A percentile compares a stretch with the other conserved stretches of the same genome.
These are phyloP conservation scores for Turritis glabra DNA, from an alignment of 345 rosid species.

Conservation along the genomic window DNA sequence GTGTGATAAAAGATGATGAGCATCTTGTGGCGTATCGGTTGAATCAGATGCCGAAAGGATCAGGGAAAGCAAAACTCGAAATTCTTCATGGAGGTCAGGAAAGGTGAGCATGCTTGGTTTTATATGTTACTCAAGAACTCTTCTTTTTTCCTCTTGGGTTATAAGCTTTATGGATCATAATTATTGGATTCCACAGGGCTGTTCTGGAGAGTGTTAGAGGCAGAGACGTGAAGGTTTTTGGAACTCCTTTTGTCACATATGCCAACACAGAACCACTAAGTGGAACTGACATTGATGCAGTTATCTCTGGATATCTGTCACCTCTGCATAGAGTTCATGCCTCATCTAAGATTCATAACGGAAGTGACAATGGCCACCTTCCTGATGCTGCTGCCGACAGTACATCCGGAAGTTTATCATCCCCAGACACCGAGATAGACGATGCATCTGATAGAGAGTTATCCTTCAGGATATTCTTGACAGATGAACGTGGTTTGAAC, in stretches of 20 bases:
- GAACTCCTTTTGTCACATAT: slow-evolving; percentile 73
- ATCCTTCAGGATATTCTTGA: slow-evolving; percentile 52
- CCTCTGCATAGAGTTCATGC: slow-evolving; percentile 51
- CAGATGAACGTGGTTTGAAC: slow-evolving; percentile 50
- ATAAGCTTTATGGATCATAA: slow-evolving; percentile 12
- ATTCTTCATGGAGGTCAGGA: slow-evolving; percentile 64
- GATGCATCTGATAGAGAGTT: slow-evolving; percentile 41
- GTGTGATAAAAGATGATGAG: slow-evolving; percentile 80
- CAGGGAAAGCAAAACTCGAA: slow-evolving; percentile 66
- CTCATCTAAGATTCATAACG: slow-evolving; percentile 46
- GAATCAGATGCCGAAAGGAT: slow-evolving; percentile 47
- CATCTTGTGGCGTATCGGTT: slow-evolving; percentile 81
- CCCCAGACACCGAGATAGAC: slow-evolving; percentile 46
- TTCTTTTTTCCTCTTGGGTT: slow-evolving; percentile 4
- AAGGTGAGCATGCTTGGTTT: slow-evolving; percentile 50
- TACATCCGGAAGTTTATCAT: slow-evolving; percentile 37
- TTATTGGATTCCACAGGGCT: slow-evolving; percentile 31
- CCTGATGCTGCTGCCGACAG: slow-evolving; percentile 17
- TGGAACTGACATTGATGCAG: slow-evolving; percentile 64
- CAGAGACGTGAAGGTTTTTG: slow-evolving; percentile 52
- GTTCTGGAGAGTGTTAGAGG: slow-evolving; percentile 23
- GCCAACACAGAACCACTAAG: slow-evolving; percentile 55
- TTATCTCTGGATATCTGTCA: slow-evolving; percentile 58
- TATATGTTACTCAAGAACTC: slow-evolving; percentile 7
- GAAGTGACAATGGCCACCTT: slow-evolving; percentile 54